A percentile compares a stretch with the other conserved stretches of the same genome.
phyloP scores from a whole-genome alignment of 345 rosid species.

The Eucalyptus victrix region DNA sequence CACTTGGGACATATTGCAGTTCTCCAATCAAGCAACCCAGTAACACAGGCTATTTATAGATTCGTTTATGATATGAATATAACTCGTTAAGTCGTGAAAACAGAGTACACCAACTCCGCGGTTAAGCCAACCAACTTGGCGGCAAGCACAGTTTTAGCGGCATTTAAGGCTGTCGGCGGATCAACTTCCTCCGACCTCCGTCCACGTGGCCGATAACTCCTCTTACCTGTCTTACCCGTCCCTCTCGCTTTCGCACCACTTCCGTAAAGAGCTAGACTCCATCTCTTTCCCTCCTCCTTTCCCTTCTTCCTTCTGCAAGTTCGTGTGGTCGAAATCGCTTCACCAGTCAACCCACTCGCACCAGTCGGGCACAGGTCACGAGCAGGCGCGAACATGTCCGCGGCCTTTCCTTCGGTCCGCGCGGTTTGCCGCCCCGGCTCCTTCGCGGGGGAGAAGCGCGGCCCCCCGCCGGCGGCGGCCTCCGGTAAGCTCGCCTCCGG shows the following conservation, averaged over 20 bases:
- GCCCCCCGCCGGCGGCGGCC: neutral
- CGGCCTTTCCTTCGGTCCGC: neutral
- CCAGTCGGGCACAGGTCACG: neutral
- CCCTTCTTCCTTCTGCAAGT: neutral
- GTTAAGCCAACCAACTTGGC: neutral
- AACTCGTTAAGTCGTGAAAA: too few species aligned
- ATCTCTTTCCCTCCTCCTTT: neutral
- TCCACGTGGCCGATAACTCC: neutral
- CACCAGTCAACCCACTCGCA: neutral
- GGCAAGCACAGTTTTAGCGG: neutral
- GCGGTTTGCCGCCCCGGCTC: neutral
- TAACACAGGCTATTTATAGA: too few species aligned
- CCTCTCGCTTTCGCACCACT: neutral
- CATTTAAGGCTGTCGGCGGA: neutral
- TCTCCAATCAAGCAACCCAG: too few species aligned
- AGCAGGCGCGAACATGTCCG: neutral
- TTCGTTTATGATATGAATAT: too few species aligned
- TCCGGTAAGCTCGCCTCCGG: neutral
- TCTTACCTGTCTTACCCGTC: neutral
- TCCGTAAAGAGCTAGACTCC: neutral
- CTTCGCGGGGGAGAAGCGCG: neutral
- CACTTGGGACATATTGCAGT: too few species aligned
- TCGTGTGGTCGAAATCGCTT: neutral
- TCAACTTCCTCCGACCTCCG: neutral
- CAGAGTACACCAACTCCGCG: too few species aligned